A percentile compares a stretch with the other conserved stretches of the same genome.
These are phyloP conservation scores for Malassezia globosa DNA, from an alignment of 1,284 basidiomycete species.

Conservation along the genomic window DNA sequence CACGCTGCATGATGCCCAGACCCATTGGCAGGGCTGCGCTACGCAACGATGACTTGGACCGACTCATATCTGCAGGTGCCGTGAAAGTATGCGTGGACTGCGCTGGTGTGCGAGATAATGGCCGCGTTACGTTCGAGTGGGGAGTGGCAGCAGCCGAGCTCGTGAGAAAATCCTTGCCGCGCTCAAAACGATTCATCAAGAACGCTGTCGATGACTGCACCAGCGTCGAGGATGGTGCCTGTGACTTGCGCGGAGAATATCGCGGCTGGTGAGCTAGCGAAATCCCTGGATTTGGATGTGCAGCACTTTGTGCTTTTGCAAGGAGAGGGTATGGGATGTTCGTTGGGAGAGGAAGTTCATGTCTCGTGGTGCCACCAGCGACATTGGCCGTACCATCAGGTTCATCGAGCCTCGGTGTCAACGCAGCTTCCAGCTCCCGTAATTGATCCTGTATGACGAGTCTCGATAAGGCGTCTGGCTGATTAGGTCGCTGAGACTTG, in stretches of 20 bases:
- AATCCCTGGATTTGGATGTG: slow-evolving; percentile 3
- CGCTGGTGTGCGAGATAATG: background rate
- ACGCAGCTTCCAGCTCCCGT: background rate
- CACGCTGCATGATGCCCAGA: slow-evolving; percentile 1
- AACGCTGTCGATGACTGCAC: background rate
- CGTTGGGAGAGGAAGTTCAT: slow-evolving; percentile 10
- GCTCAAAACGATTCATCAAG: background rate
- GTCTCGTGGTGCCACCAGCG: no score
- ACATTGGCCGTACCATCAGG: background rate
- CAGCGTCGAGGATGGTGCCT: background rate
- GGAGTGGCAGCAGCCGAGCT: background rate
- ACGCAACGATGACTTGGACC: background rate
- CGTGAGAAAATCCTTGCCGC: background rate
- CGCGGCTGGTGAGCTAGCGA: background rate
- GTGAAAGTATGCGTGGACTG: background rate
- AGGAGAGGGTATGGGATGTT: slow-evolving; percentile 16
- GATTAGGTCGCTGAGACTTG: background rate
- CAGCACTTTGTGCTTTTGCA: slow-evolving; percentile 4
- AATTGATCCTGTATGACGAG: slow-evolving; percentile 2
- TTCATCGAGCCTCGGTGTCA: background rate
- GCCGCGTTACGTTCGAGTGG: background rate
- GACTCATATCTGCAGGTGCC: background rate
- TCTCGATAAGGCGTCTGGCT: slow-evolving; percentile 1
- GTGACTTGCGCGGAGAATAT: background rate
- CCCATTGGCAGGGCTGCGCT: background rate